Evolutionary conservation across 495 filamentous ascomycete genomes (phyloP).

Genomic region (Aspergillus indologenus): DNA sequence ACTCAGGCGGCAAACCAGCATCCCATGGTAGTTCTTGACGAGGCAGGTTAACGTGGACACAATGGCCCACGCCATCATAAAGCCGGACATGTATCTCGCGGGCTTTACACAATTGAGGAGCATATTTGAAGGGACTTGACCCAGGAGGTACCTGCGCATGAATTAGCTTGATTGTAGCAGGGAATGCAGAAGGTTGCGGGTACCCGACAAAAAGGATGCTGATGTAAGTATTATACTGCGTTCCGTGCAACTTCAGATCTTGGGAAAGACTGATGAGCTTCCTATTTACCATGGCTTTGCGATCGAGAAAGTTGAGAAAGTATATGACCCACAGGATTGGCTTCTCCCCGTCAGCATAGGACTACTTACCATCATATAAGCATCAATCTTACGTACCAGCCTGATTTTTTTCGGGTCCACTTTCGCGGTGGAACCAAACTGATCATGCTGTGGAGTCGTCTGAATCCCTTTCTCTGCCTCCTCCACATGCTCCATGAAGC

Average conservation of each 20-base stretch:
- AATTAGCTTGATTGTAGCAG: too few species aligned
- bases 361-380: too few species aligned
- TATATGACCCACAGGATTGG: constrained; percentile 48
- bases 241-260: constrained; percentile 40
- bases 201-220: too few species aligned
- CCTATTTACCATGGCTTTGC: constrained; percentile 36
- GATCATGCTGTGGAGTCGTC: too few species aligned
- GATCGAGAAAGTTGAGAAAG: constrained; percentile 49
- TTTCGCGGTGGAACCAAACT: too few species aligned
- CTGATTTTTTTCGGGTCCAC: too few species aligned
- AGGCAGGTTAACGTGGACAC: constrained; percentile 44
- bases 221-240: constrained; percentile 30
- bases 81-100: constrained; percentile 32
- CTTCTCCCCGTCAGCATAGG: constrained; percentile 4
- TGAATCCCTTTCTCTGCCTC: too few species aligned
- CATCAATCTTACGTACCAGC: too few species aligned
- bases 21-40: constrained; percentile 39
- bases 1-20: too few species aligned
- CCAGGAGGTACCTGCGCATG: too few species aligned
- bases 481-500: too few species aligned
- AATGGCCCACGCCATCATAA: constrained; percentile 50
- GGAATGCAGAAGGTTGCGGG: too few species aligned
- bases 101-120: constrained; percentile 46
- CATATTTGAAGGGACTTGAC: constrained; percentile 49
- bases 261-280: constrained; percentile 40